Evolutionary conservation across 2,329 filamentous ascomycete species (phyloP), one percentile per base, ranked within the genome.

Genomic region (Phyllosticta citribraziliensis): DNA sequence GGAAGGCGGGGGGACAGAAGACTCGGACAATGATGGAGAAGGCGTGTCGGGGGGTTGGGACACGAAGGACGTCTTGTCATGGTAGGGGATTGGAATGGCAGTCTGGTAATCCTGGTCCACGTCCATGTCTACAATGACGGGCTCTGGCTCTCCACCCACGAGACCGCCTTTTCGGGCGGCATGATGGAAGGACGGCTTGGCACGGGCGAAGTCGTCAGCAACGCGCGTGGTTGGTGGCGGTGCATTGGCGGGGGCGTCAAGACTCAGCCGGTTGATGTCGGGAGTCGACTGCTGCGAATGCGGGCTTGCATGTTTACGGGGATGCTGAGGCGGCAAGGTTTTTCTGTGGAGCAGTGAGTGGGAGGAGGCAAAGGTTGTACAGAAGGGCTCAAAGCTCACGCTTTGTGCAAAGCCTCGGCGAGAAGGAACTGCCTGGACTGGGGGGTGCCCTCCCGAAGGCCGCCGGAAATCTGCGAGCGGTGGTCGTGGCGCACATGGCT

Each of bases 401-500:
- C 63, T 61, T 54, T 65, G 66, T 33, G 67, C 55, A 56, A 65
- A 55, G 62, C 67, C 17, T 66, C 67, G 11, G 68, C 66, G 52
- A 56, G 65, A 22, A 73, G 54, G 25, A 67, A 63, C 4, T 65
- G 66, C 55, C 67, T 67, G 25, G 68, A 68, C 35, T 67, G 57
- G 52, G 60, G 57, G 19, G 66, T 63, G 20, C 65, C 57, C 24
- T 57, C 55, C 24, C 54, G 50, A 22, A 61, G 27, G 4, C 60
- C 60, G 19, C 57, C 65, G 10, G 64, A 54, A n/a, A 73, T 47
- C 5, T 66, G 62, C 1, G 64, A 54, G 8, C 60, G 54, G 64
- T 74, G 72, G 9, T 73, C 68, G 2, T 62, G 52, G n/a, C 59
- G 67, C 9, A 64, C 68, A 60, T 74, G 72, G 30, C 62, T 57